Evolutionary conservation across 331 rosid species (phyloP).

Genomic region (Quercus tomentella): DNA sequence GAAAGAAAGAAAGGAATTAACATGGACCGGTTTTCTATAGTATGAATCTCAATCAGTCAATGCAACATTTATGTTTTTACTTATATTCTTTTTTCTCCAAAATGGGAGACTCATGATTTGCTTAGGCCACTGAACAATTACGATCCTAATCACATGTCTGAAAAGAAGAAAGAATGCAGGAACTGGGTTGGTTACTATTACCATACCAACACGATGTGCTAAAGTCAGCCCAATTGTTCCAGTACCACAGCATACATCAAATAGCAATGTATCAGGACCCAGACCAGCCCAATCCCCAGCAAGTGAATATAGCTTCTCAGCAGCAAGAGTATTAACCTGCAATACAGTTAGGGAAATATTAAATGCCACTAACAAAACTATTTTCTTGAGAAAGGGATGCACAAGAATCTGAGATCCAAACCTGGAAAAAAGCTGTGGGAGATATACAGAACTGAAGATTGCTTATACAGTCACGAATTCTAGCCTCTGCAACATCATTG

Average conservation of each 20-base stretch:
- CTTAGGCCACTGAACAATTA: background rate
- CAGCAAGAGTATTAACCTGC: constrained; percentile 94
- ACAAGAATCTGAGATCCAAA: constrained; percentile 22
- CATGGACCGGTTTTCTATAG: background rate
- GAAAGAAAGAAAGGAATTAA: background rate
- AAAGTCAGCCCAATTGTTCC: constrained; percentile 96
- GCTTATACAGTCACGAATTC: constrained; percentile 82
- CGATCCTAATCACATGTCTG: background rate
- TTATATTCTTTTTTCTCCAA: constrained; percentile 11
- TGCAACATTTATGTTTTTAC: constrained; percentile 1
- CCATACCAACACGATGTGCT: constrained; percentile 96
- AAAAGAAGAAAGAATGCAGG: constrained; percentile 12
- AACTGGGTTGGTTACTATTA: constrained; percentile 47
- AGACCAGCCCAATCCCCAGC: constrained; percentile 97
- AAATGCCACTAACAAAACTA: background rate
- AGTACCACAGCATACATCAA: constrained; percentile 96
- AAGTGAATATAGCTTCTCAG: constrained; percentile 90
- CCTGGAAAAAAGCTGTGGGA: constrained; percentile 98
- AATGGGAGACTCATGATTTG: background rate
- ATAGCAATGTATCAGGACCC: constrained; percentile 85
- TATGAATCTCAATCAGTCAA: constrained; percentile 1
- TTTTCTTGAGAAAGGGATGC: constrained; percentile 2
- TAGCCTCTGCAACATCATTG: constrained; percentile 38
- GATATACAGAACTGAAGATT: constrained; percentile 81
- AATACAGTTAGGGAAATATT: constrained; percentile 13